Evolutionary conservation across 2,329 filamentous ascomycete genomes (phyloP).

Genomic region (Harringtonia lauricola): DNA sequence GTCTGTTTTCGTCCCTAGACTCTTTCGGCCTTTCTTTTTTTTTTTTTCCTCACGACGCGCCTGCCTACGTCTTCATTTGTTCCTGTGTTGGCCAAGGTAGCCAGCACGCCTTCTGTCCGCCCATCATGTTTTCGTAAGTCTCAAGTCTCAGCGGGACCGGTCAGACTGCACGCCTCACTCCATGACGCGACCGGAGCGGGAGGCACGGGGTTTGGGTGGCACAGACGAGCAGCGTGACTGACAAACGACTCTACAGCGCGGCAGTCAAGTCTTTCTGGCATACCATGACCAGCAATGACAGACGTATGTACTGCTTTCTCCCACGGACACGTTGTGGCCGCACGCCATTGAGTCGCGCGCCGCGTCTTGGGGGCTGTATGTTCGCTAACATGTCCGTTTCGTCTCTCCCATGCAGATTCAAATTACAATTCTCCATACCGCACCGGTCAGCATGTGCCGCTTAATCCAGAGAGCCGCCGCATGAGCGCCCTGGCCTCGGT

Average conservation of each 20-base stretch:
- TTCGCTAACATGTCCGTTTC: not conserved
- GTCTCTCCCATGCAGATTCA: slow-evolving; percentile 51
- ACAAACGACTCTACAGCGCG: slow-evolving; percentile 29
- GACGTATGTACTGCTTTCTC: slow-evolving; percentile 38
- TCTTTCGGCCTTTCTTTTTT: not conserved
- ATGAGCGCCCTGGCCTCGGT: slow-evolving; percentile 78
- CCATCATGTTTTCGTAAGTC: slow-evolving; percentile 2
- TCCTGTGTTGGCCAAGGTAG: not conserved
- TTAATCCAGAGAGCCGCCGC: slow-evolving; percentile 58
- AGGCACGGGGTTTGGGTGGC: no score
- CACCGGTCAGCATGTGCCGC: slow-evolving; percentile 78
- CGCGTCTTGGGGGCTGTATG: no score
- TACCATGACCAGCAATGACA: slow-evolving; percentile 64
- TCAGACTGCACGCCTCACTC: no score
- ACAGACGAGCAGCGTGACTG: not conserved
- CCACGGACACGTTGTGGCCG: no score
- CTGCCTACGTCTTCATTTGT: not conserved
- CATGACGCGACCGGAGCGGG: no score
- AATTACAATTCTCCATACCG: slow-evolving; percentile 88
- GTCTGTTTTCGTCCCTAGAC: not conserved
- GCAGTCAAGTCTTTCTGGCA: slow-evolving; percentile 93
- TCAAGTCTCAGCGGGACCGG: not conserved
- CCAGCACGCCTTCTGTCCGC: not conserved
- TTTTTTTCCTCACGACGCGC: not conserved
- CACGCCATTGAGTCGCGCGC: no score